Evolutionary conservation across 164 flowering plant genomes (phyloP).

Genomic region (Aristolochia californica): DNA sequence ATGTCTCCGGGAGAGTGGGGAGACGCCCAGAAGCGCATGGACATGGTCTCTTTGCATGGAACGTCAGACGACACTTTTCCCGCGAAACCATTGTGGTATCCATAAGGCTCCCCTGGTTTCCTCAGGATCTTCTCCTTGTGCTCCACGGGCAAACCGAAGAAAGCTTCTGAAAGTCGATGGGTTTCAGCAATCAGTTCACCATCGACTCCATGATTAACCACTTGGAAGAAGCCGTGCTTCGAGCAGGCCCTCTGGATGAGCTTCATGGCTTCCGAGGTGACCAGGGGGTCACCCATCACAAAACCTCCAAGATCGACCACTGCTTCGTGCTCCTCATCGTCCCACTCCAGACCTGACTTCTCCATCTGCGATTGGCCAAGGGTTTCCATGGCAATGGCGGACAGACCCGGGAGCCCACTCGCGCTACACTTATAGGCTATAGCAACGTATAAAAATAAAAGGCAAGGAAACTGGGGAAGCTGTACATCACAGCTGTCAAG

Average conservation of each 20-base stretch:
- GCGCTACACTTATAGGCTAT: too few relatives aligned
- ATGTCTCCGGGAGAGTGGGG: too few relatives aligned
- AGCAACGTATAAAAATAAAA: too few relatives aligned
- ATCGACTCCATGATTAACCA: slow-evolving; percentile 62
- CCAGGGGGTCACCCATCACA: slow-evolving; percentile 25
- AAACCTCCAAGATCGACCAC: slow-evolving; percentile 42
- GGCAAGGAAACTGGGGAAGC: too few relatives aligned
- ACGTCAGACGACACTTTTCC: slow-evolving; percentile 35
- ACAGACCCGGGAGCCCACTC: too few relatives aligned
- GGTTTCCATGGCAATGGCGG: too few relatives aligned
- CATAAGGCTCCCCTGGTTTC: slow-evolving; percentile 31
- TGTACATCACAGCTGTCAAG: too few relatives aligned
- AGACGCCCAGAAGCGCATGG: slow-evolving; percentile 26
- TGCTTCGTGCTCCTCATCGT: too few relatives aligned
- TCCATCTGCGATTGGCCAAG: too few relatives aligned
- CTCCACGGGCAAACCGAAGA: slow-evolving; percentile 38
- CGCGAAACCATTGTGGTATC: slow-evolving; percentile 51
- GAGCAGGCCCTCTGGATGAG: slow-evolving; percentile 38
- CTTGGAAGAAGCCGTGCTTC: slow-evolving; percentile 66
- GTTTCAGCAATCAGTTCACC: slow-evolving; percentile 30
- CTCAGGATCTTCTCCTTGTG: slow-evolving; percentile 27
- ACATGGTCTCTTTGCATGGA: slow-evolving; percentile 90
- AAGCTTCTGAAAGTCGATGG: slow-evolving; percentile 23
- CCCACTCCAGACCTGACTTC: too few relatives aligned
- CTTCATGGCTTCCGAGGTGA: slow-evolving; percentile 18